phyloP scores from a whole-genome alignment of 179 eudicot species.

The Carnegiea gigantea region DNA sequence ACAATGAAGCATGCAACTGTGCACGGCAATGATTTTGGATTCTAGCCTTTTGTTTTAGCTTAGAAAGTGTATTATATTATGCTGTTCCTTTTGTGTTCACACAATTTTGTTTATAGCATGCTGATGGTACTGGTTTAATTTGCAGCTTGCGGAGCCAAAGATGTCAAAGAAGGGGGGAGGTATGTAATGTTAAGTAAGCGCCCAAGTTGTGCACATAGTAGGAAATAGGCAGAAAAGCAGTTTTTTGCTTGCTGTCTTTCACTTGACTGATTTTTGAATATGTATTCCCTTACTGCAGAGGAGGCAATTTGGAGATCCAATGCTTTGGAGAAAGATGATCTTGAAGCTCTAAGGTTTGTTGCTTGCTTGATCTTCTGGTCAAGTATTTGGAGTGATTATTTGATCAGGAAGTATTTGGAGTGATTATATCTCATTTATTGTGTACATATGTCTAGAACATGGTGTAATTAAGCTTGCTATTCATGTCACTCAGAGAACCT shows the following conservation, averaged over 20 bases:
- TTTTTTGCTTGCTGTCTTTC: too few relatives aligned
- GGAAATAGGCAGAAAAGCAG: neutral
- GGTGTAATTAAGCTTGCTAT: neutral
- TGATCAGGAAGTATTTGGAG: too few relatives aligned
- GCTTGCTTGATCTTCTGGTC: conserved; percentile 12
- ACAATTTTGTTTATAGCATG: neutral
- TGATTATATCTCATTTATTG: neutral
- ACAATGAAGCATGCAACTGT: conserved; percentile 1
- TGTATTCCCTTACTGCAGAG: conserved; percentile 43
- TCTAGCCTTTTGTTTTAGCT: neutral
- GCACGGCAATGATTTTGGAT: neutral
- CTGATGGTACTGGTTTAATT: conserved; percentile 17
- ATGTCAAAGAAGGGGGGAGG: conserved; percentile 76
- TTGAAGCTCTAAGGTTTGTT: conserved; percentile 63
- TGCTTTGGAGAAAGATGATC: conserved; percentile 77
- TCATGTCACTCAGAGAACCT: neutral
- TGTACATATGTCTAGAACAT: neutral
- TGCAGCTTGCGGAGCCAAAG: conserved; percentile 75
- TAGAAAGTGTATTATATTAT: neutral
- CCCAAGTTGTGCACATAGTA: neutral
- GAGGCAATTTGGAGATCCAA: conserved; percentile 80
- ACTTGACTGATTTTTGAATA: conserved; percentile 8
- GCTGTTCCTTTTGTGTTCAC: conserved; percentile 3
- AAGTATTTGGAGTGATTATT: neutral
- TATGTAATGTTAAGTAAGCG: conserved; percentile 25